phyloP scores from a whole-genome alignment of 2,329 filamentous ascomycete genomes.

The Aspergillus melleus region DNA sequence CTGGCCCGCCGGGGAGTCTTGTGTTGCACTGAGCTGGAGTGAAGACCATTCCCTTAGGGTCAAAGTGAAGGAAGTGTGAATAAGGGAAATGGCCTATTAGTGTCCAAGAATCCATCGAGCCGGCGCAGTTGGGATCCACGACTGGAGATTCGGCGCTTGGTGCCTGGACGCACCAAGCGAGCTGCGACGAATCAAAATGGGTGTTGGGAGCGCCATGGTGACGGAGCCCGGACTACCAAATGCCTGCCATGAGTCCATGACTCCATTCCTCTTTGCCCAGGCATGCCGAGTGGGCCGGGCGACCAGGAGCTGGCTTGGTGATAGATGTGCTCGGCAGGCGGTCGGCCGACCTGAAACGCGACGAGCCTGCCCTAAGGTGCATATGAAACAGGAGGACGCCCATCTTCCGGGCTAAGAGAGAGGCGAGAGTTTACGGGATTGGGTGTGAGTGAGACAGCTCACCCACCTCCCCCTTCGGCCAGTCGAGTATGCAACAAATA shows the following conservation, averaged over 20 bases:
- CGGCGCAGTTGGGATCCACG: slow-evolving; percentile 1
- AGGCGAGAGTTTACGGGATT: not conserved
- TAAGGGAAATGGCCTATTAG: slow-evolving; percentile 2
- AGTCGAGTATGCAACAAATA: not conserved
- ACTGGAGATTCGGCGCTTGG: slow-evolving; percentile 3
- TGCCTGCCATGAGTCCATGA: slow-evolving; percentile 14
- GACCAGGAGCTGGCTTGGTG: slow-evolving; percentile 7
- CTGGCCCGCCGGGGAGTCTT: not conserved
- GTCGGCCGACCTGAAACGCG: slow-evolving; percentile 15
- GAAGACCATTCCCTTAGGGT: not conserved
- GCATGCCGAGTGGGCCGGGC: slow-evolving; percentile 16
- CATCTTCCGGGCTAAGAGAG: slow-evolving; percentile 1
- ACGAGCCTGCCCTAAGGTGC: slow-evolving; percentile 6
- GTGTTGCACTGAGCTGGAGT: not conserved
- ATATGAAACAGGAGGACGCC: slow-evolving; percentile 20
- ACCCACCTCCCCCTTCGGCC: not conserved
- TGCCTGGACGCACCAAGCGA: not conserved
- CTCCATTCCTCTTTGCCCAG: slow-evolving; percentile 10
- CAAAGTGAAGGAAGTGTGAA: not conserved
- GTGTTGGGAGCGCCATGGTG: slow-evolving; percentile 1
- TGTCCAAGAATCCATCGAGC: slow-evolving; percentile 9
- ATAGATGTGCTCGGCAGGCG: not conserved
- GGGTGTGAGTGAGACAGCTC: not conserved
- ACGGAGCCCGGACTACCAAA: slow-evolving; percentile 1
- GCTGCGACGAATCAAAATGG: slow-evolving; percentile 13